Evolutionary conservation across 2,329 filamentous ascomycete species (phyloP), one percentile per base, ranked within the genome.

Genomic region (Hymenoscyphus scutula): DNA sequence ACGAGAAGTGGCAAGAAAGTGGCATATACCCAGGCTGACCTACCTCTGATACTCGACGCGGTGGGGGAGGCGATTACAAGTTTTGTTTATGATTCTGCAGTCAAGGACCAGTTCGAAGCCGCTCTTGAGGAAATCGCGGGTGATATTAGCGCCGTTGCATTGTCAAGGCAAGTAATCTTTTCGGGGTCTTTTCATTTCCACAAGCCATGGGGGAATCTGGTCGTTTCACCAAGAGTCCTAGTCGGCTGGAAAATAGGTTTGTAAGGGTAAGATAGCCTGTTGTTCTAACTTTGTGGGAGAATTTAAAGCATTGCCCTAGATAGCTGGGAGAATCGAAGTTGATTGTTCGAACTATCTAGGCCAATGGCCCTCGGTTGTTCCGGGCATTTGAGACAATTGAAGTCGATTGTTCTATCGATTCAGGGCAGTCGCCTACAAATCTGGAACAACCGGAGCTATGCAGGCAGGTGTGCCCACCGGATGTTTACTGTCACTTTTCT

Each of bases 51-150:
- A 53, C 71, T 77, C 41, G 68, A 76, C 56, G 81, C 81, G 59
- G 87, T 88, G 59, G 81, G 79, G 56, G 81, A 83, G 63, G 81
- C 81, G 48, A 81, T 90, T 32, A 82, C 80, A 8, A 80, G 80
- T 72, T 85, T 76, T 66, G 78, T 81, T 59, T 75, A 75, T 61
- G 68, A 74, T 19, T 68, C 74, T 17, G 76, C 77, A 38, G 72
- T 74, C 5, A 67, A 73, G 5, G 74, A 77, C 73, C 71, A 80
- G 76, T 74, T 80, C 75, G 59, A 81, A 70, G 68, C 82, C 75
- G 71, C 80, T 32, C 72, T 92, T 34, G 84, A 87, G 68, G 81
- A 81, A 63, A 81, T 89, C 59, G 85, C 81, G 62, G 83, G 82
- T 11, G 75, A 81, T 61, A 76, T 87, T 41, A 75, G 82, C n/a